phyloP scores from a whole-genome alignment of 225 moss, liverwort and hornwort genomes.

The Takakia lepidozioides region DNA sequence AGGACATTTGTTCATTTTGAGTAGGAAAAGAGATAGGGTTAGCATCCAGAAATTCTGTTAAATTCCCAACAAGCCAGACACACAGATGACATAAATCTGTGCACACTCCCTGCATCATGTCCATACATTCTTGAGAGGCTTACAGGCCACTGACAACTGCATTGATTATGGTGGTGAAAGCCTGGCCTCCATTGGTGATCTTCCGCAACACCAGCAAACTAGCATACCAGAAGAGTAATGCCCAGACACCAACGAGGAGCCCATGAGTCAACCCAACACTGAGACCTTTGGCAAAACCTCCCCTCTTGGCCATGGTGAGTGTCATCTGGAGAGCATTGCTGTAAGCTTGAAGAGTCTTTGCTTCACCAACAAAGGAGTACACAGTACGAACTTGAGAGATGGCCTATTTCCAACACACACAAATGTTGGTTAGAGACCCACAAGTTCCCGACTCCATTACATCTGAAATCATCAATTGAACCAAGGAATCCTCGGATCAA shows the following conservation, averaged over 20 bases:
- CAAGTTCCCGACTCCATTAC: too few relatives aligned
- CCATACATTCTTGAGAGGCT: too few relatives aligned
- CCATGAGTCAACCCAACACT: slow-evolving; percentile 89
- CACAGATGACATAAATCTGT: too few relatives aligned
- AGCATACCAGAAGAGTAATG: slow-evolving; percentile 80
- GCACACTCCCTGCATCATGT: too few relatives aligned
- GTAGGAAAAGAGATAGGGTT: too few relatives aligned
- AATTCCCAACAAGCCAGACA: too few relatives aligned
- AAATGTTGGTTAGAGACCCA: too few relatives aligned
- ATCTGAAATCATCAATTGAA: too few relatives aligned
- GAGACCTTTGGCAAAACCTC: slow-evolving; percentile 81
- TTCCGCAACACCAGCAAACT: slow-evolving; percentile 67
- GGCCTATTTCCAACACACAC: too few relatives aligned
- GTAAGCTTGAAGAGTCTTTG: slow-evolving; percentile 57
- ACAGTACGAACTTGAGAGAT: slow-evolving; percentile 86
- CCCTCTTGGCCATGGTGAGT: slow-evolving; percentile 60
- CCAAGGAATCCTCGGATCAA: too few relatives aligned
- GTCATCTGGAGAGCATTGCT: slow-evolving; percentile 57
- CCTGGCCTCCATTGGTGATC: slow-evolving; percentile 68
- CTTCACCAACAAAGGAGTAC: slow-evolving; percentile 87
- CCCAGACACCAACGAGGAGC: slow-evolving; percentile 82
- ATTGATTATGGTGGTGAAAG: slow-evolving; percentile 90
- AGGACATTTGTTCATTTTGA: too few relatives aligned
- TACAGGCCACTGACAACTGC: slow-evolving; percentile 92
- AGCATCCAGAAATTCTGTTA: too few relatives aligned